These are phyloP conservation scores for Penicillium silybi DNA, from an alignment of 495 filamentous ascomycete species.

Conservation along the genomic window DNA sequence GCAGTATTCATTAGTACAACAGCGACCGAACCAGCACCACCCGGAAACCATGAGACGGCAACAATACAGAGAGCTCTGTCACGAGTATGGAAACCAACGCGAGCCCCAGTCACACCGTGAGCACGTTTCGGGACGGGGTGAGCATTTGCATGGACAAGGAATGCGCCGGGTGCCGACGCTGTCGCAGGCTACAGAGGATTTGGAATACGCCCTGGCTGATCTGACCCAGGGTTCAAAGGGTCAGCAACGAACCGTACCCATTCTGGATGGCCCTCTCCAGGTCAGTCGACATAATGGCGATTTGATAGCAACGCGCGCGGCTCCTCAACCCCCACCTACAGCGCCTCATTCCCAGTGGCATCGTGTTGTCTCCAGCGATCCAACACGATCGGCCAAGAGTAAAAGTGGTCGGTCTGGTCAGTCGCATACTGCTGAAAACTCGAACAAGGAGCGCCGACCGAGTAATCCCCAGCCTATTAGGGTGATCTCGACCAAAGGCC, in stretches of 20 bases:
- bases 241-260: constrained; percentile 14
- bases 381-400: neutral
- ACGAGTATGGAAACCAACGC: neutral
- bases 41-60: neutral
- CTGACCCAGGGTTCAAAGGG: constrained; percentile 11
- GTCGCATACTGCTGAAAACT: neutral
- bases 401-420: neutral
- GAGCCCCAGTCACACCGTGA: neutral
- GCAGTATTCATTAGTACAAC: neutral
- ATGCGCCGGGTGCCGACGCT: constrained; percentile 21
- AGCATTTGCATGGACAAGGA: constrained; percentile 4
- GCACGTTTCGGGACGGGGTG: neutral
- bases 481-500: neutral
- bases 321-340: constrained; percentile 32
- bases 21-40: neutral
- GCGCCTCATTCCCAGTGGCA: constrained; percentile 17
- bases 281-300: constrained; percentile 38
- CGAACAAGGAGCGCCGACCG: neutral
- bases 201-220: constrained; percentile 27
- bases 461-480: neutral
- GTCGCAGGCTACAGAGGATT: constrained; percentile 32
- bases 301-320: constrained; percentile 34
- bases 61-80: neutral
- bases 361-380: neutral
- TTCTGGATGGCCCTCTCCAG: constrained; percentile 31